These are phyloP conservation scores for Apocynum venetum DNA, from an alignment of 257 asterid genomes.

Conservation along the genomic window DNA sequence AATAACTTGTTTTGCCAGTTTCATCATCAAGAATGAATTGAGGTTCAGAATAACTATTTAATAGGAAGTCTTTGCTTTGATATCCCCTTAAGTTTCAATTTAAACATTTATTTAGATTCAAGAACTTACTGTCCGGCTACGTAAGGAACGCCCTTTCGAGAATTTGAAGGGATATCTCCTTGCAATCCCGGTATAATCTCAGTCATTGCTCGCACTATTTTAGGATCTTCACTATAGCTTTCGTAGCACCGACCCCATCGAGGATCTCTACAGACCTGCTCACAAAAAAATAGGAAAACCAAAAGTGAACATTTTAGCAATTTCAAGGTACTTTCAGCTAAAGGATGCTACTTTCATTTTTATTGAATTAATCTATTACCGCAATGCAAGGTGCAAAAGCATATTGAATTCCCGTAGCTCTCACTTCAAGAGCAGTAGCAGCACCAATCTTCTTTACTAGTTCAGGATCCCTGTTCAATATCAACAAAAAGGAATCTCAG, in stretches of 20 bases:
- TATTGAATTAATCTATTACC: constrained; percentile 22
- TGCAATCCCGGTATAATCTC: constrained; percentile 69
- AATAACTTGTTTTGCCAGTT: neutral
- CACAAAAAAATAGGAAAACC: neutral
- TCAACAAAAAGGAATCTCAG: neutral
- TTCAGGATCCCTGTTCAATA: constrained; percentile 45
- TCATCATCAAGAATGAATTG: neutral
- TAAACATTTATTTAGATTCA: neutral
- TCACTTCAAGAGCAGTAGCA: constrained; percentile 71
- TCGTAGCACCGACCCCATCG: constrained; percentile 90
- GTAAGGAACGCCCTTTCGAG: constrained; percentile 58
- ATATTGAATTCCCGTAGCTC: constrained; percentile 66
- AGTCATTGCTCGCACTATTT: constrained; percentile 63
- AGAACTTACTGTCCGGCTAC: constrained; percentile 58
- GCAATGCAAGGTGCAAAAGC: constrained; percentile 74
- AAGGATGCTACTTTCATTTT: neutral
- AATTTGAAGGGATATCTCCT: constrained; percentile 51
- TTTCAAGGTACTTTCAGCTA: neutral
- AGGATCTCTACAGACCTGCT: constrained; percentile 79
- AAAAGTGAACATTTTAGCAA: neutral
- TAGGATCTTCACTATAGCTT: constrained; percentile 71
- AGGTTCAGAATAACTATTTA: too few relatives aligned
- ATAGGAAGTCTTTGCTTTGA: too few relatives aligned
- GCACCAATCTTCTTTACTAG: constrained; percentile 60
- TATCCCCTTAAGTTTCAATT: too few relatives aligned